A percentile compares a stretch with the other conserved stretches of the same genome.
Evolutionary conservation across 2,329 filamentous ascomycete genomes (phyloP).

Genomic region (Xylariaceae sp.): DNA sequence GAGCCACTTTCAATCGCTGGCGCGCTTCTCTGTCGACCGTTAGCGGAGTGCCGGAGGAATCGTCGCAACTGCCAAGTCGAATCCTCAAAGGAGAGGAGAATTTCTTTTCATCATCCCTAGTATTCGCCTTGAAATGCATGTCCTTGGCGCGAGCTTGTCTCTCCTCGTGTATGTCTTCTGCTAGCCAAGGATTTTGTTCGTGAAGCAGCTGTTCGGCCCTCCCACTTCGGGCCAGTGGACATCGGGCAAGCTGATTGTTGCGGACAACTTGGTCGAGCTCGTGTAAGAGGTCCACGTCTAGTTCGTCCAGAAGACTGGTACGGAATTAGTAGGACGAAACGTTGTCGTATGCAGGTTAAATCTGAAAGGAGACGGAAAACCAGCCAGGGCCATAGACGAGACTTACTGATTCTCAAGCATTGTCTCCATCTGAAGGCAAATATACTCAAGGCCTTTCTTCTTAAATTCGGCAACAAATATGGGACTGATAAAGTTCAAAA

Average conservation of each 20-base stretch:
- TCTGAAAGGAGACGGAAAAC: not conserved
- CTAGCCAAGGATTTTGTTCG: conserved; percentile 60
- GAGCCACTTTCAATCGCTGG: conserved; percentile 43
- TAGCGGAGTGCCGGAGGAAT: conserved; percentile 42
- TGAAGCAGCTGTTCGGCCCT: conserved; percentile 63
- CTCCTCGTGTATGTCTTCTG: conserved; percentile 64
- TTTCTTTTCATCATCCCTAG: conserved; percentile 62
- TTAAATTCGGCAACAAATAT: conserved; percentile 84
- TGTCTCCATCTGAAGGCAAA: conserved; percentile 84
- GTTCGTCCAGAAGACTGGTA: conserved; percentile 63
- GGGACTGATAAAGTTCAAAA: conserved; percentile 81
- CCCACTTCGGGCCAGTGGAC: conserved; percentile 73
- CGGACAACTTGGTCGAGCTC: conserved; percentile 79
- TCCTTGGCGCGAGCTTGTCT: conserved; percentile 67
- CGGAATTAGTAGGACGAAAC: conserved; percentile 12
- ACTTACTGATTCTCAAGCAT: conserved; percentile 78
- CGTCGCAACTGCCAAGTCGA: conserved; percentile 62
- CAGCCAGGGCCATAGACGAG: not conserved
- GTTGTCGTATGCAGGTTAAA: not conserved
- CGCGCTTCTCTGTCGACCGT: conserved; percentile 42
- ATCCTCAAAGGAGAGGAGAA: conserved; percentile 54
- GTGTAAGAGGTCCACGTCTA: conserved; percentile 76
- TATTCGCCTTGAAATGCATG: conserved; percentile 63
- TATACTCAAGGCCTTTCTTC: conserved; percentile 80
- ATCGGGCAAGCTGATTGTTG: conserved; percentile 73